phyloP scores from a whole-genome alignment of 257 asterid species.

The Pogostemon cablin region DNA sequence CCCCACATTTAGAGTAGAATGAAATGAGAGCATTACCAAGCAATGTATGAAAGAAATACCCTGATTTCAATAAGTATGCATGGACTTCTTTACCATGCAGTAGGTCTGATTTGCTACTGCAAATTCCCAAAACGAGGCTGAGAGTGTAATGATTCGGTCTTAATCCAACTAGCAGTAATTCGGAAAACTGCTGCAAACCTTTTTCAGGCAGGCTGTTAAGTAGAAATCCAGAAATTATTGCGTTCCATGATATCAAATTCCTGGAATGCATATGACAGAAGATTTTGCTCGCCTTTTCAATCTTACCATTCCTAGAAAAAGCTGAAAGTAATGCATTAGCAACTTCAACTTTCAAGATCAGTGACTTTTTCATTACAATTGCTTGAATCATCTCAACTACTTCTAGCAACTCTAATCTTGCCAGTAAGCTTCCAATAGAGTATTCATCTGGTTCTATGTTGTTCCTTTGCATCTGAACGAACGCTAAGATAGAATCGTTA shows the following conservation, averaged over 20 bases:
- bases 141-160: conserved; percentile 72
- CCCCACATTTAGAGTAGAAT: conserved; percentile 74
- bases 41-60: conserved; percentile 53
- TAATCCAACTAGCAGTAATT: conserved; percentile 39
- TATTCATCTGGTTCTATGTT: conserved; percentile 68
- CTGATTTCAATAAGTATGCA: conserved; percentile 46
- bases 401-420: conserved; percentile 47
- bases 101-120: conserved; percentile 61
- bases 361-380: conserved; percentile 54
- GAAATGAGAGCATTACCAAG: conserved; percentile 72
- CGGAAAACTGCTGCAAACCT: conserved; percentile 55
- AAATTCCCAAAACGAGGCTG: conserved; percentile 69
- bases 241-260: conserved; percentile 88
- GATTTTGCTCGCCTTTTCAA: conserved; percentile 51
- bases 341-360: conserved; percentile 62
- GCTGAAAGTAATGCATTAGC: conserved; percentile 77
- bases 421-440: conserved; percentile 73
- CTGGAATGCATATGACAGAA: conserved; percentile 50
- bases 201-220: conserved; percentile 54
- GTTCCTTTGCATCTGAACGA: conserved; percentile 60
- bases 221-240: conserved; percentile 69
- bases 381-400: conserved; percentile 68
- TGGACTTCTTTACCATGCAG: conserved; percentile 72
- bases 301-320: conserved; percentile 51
- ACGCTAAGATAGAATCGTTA: conserved; percentile 48